Evolutionary conservation across 129 eudicot species (phyloP).

Genomic region (Dittrichia graveolens): DNA sequence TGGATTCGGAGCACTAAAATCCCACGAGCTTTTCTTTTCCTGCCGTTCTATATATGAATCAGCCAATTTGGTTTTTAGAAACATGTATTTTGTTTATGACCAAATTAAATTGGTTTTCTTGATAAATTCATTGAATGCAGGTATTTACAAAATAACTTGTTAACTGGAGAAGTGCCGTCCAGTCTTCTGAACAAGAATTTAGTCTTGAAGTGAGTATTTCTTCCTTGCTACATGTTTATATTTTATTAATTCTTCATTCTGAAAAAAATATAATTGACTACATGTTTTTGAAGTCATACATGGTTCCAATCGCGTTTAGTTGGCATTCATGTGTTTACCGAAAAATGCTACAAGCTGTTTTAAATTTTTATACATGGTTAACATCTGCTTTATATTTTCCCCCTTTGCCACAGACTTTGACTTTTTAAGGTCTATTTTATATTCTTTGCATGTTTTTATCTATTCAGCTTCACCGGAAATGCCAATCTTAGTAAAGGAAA

Average conservation of each 20-base stretch:
- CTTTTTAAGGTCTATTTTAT: constrained; percentile 1
- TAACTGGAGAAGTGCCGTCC: constrained; percentile 75
- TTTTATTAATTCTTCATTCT: neutral
- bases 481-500: constrained; percentile 54
- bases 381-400: neutral
- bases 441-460: neutral
- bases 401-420: neutral
- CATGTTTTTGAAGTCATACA: constrained; percentile 19
- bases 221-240: neutral
- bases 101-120: constrained; percentile 5
- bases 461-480: constrained; percentile 78
- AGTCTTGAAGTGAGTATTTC: constrained; percentile 66
- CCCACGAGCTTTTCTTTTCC: neutral
- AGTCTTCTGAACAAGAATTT: constrained; percentile 60
- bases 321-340: constrained; percentile 8
- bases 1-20: too few relatives aligned
- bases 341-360: neutral
- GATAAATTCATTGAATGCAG: constrained; percentile 46
- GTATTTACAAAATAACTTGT: constrained; percentile 76
- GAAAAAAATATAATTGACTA: neutral
- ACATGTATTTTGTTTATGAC: neutral
- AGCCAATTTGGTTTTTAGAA: neutral
- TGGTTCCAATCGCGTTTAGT: constrained; percentile 11
- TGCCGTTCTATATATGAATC: constrained; percentile 5
- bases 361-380: constrained; percentile 17